These are phyloP conservation scores for Fusarium oligoseptatum DNA, from an alignment of 2,329 filamentous ascomycete species.

Conservation along the genomic window DNA sequence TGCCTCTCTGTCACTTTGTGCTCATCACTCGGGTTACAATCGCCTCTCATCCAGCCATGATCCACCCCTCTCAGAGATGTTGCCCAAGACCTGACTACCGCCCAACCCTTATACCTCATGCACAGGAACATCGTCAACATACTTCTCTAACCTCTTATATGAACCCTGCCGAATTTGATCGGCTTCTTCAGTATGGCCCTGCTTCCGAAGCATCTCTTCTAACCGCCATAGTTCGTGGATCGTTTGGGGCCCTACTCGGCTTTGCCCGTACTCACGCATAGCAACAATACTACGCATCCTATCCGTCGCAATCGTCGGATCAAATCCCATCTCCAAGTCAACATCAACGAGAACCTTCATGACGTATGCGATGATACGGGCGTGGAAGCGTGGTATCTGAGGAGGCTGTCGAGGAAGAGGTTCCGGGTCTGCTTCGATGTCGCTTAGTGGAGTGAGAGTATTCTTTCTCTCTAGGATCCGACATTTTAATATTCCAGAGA, in stretches of 20 bases:
- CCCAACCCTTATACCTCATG: background rate
- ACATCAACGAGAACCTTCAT: conserved; percentile 19
- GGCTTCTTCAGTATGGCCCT: conserved; percentile 1
- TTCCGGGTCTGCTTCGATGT: background rate
- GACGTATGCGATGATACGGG: conserved; percentile 16
- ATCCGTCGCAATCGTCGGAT: conserved; percentile 8
- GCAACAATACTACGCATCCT: conserved; percentile 15
- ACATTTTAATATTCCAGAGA: conserved; percentile 8
- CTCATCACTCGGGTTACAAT: too few relatives aligned
- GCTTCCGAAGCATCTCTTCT: conserved; percentile 5
- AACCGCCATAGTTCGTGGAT: conserved; percentile 26
- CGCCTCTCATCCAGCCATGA: too few relatives aligned
- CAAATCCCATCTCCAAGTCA: conserved; percentile 6
- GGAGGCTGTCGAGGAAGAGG: background rate
- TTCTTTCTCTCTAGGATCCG: conserved; percentile 4
- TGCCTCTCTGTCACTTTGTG: background rate
- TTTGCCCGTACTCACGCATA: conserved; percentile 22
- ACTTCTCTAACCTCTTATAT: conserved; percentile 20
- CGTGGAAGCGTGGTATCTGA: background rate
- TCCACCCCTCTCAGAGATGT: background rate
- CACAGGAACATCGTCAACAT: conserved; percentile 1
- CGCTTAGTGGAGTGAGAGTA: background rate
- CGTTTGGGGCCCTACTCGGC: conserved; percentile 1
- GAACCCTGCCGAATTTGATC: conserved; percentile 5
- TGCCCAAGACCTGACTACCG: too few relatives aligned